These are phyloP conservation scores for Ustilago vetiveriae DNA, from an alignment of 1,284 basidiomycete species.

Conservation along the genomic window DNA sequence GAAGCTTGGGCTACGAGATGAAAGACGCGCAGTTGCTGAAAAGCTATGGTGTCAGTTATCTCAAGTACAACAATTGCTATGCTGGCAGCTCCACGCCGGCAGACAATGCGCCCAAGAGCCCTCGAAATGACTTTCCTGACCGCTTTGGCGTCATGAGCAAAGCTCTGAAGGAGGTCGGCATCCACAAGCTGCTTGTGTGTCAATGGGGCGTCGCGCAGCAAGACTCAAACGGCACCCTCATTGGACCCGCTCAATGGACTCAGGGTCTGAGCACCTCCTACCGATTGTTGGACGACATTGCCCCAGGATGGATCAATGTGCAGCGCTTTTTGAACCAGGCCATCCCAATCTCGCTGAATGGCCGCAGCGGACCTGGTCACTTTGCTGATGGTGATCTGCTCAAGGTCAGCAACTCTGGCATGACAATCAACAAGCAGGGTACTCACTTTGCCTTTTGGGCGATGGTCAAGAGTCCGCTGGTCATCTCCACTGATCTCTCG, in stretches of 20 bases:
- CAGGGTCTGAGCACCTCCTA: constrained; percentile 69
- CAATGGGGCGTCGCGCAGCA: constrained; percentile 68
- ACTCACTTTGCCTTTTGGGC: constrained; percentile 64
- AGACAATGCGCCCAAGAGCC: constrained; percentile 37
- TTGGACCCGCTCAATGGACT: constrained; percentile 58
- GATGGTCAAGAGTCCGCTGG: constrained; percentile 61
- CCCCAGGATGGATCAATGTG: constrained; percentile 23
- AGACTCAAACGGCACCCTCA: constrained; percentile 14
- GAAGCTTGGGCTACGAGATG: constrained; percentile 70
- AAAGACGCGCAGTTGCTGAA: constrained; percentile 71
- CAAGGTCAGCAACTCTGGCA: constrained; percentile 43
- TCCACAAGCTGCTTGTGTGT: constrained; percentile 71
- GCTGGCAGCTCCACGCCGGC: constrained; percentile 52
- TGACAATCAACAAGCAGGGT: constrained; percentile 56
- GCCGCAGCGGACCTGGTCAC: constrained; percentile 44
- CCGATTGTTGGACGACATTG: constrained; percentile 67
- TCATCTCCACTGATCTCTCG: constrained; percentile 62
- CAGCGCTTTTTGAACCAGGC: constrained; percentile 30
- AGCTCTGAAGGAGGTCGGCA: constrained; percentile 70
- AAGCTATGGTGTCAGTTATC: constrained; percentile 70
- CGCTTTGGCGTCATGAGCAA: constrained; percentile 71
- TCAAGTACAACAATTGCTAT: constrained; percentile 69
- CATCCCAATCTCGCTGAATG: constrained; percentile 43
- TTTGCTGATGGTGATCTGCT: constrained; percentile 61
- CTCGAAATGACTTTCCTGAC: constrained; percentile 35